Conservation (phyloP, 306 rosid genomes). For the Vachellia collinsii region DNA sequence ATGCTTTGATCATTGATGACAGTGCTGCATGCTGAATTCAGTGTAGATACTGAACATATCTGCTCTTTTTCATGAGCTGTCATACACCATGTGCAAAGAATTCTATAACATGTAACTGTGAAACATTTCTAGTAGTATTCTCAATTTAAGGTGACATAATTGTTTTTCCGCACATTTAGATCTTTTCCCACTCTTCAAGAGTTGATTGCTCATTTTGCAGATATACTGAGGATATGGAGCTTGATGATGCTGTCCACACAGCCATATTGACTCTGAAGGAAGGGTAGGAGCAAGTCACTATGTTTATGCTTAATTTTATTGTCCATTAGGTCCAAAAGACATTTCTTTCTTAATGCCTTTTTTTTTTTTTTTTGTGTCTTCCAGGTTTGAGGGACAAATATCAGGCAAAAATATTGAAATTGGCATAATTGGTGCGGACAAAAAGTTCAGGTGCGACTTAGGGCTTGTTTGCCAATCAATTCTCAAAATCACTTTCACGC, state of each 20-base stretch:
- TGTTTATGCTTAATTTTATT: conserved; percentile 3
- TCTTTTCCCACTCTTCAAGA: not conserved
- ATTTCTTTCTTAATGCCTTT: conserved; percentile 13
- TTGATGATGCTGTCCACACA: conserved; percentile 95
- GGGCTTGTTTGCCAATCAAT: too few species aligned
- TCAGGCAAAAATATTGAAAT: conserved; percentile 94
- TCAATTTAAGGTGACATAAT: not conserved
- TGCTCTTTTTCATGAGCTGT: not conserved
- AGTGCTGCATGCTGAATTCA: not conserved
- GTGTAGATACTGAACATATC: not conserved
- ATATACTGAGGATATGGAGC: conserved; percentile 95
- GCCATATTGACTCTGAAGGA: conserved; percentile 98
- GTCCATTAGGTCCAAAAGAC: conserved; percentile 11
- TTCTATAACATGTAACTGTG: not conserved
- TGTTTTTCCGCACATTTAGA: not conserved
- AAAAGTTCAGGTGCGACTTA: conserved; percentile 84
- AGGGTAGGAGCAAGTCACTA: conserved; percentile 59
- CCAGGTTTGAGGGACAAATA: conserved; percentile 93
- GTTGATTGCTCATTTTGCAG: conserved; percentile 46
- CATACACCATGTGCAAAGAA: not conserved
- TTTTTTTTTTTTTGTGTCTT: conserved; percentile 1
- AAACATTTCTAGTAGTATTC: not conserved
- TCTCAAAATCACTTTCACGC: too few species aligned
- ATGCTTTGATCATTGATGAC: conserved; percentile 29
- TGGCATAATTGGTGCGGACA: conserved; percentile 86